These are phyloP conservation scores for Microbotryum saponariae DNA, from an alignment of 1,284 basidiomycete species.

Conservation along the genomic window DNA sequence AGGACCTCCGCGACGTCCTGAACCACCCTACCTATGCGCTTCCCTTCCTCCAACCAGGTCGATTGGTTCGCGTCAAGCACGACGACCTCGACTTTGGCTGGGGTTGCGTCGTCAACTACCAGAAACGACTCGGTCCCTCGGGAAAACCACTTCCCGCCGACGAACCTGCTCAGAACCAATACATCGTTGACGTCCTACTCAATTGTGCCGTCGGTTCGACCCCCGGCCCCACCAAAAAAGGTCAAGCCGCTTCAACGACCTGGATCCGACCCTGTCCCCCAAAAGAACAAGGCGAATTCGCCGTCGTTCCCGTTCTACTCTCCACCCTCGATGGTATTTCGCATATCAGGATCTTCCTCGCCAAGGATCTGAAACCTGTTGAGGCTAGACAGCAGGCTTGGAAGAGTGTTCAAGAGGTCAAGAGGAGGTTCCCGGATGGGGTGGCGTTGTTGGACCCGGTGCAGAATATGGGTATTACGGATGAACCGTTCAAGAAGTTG, in stretches of 20 bases:
- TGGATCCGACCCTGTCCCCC: conserved; percentile 64
- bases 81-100: conserved; percentile 88
- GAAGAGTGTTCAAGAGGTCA: conserved; percentile 84
- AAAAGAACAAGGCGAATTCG: conserved; percentile 62
- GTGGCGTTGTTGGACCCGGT: conserved; percentile 84
- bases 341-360: conserved; percentile 77
- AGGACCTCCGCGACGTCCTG: conserved; percentile 83
- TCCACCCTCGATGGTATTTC: conserved; percentile 80
- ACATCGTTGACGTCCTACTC: conserved; percentile 87
- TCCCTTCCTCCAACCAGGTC: conserved; percentile 86
- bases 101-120: conserved; percentile 87
- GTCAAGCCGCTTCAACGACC: conserved; percentile 48
- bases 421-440: conserved; percentile 79
- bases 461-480: conserved; percentile 92
- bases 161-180: conserved; percentile 81
- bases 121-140: conserved; percentile 55
- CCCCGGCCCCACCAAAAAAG: conserved; percentile 52
- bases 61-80: conserved; percentile 81
- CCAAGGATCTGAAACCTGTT: conserved; percentile 76
- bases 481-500: conserved; percentile 81
- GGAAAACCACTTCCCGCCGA: conserved; percentile 47
- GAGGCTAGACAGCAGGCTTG: conserved; percentile 72
- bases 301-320: conserved; percentile 82
- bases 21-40: conserved; percentile 90
- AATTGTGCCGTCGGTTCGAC: conserved; percentile 63